A percentile compares a stretch with the other conserved stretches of the same genome.
phyloP scores from a whole-genome alignment of 345 rosid genomes.

The Barbarea vulgaris region DNA sequence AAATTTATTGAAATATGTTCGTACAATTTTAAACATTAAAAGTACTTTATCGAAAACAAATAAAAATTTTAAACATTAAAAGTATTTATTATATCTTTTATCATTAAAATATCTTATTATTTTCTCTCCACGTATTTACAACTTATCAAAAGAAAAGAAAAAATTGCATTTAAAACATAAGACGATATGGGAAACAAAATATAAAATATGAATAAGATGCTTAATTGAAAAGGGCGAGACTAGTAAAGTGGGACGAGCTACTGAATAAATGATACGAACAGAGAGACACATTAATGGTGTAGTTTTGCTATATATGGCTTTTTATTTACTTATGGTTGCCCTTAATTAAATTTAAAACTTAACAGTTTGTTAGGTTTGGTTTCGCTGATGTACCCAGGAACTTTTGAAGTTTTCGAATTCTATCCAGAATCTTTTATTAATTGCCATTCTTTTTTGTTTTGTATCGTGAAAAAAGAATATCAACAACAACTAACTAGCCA shows the following conservation, averaged over 20 bases:
- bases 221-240: background rate
- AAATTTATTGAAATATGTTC: slow-evolving; percentile 4
- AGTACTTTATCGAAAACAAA: background rate
- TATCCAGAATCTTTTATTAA: background rate
- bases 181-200: background rate
- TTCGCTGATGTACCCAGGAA: background rate
- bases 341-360: too few relatives aligned
- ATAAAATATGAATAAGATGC: background rate
- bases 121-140: background rate
- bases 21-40: background rate
- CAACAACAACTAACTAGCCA: background rate
- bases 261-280: too few relatives aligned
- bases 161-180: background rate
- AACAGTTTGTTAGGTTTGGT: background rate
- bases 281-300: too few relatives aligned
- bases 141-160: background rate
- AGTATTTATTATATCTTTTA: background rate
- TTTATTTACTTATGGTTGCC: too few relatives aligned
- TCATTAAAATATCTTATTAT: background rate
- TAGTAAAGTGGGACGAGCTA: too few relatives aligned
- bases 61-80: background rate
- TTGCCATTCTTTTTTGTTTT: too few relatives aligned
- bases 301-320: too few relatives aligned
- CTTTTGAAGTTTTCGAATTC: background rate
- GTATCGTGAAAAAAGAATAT: background rate